Percentiles rank a stretch among this genome's conserved stretches.
Conservation (phyloP, 805 yeast genomes). For the Lipomyces anomalus region DNA sequence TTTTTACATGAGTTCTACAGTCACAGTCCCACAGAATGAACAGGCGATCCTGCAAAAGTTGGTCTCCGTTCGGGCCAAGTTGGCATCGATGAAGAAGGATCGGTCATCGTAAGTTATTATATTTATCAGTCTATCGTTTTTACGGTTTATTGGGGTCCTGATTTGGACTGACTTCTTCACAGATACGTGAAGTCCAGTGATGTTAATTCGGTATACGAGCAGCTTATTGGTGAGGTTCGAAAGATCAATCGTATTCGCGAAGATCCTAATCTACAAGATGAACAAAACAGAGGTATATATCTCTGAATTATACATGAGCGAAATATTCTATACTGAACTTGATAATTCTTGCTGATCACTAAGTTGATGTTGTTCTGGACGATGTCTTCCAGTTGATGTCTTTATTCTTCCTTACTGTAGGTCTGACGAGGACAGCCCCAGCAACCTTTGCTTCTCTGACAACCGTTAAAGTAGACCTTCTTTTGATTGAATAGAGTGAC, state of each 20-base stretch:
- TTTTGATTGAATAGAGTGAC: not conserved
- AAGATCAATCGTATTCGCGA: slow-evolving; percentile 32
- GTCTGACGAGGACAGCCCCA: slow-evolving; percentile 83
- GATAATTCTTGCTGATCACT: slow-evolving; percentile 33
- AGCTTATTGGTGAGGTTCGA: slow-evolving; percentile 29
- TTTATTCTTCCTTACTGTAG: slow-evolving; percentile 85
- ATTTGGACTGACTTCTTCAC: not conserved
- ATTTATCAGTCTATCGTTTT: not conserved
- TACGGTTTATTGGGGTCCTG: not conserved
- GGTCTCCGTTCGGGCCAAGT: slow-evolving; percentile 27
- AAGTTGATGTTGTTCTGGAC: slow-evolving; percentile 69
- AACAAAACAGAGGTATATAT: slow-evolving; percentile 29
- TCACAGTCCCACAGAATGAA: slow-evolving; percentile 31
- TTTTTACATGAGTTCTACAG: slow-evolving; percentile 10
- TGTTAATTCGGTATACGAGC: slow-evolving; percentile 29
- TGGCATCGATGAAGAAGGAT: slow-evolving; percentile 32
- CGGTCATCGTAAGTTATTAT: slow-evolving; percentile 29
- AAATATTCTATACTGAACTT: not conserved
- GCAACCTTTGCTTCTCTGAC: slow-evolving; percentile 87
- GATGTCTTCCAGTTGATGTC: slow-evolving; percentile 86
- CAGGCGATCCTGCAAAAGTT: slow-evolving; percentile 30
- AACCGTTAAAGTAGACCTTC: slow-evolving; percentile 49
- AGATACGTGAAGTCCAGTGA: slow-evolving; percentile 33
- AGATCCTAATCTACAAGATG: slow-evolving; percentile 28
- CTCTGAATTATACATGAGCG: not conserved